These are phyloP conservation scores for Pulveroboletus sp. DNA, from an alignment of 768 basidiomycete genomes.

Conservation along the genomic window DNA sequence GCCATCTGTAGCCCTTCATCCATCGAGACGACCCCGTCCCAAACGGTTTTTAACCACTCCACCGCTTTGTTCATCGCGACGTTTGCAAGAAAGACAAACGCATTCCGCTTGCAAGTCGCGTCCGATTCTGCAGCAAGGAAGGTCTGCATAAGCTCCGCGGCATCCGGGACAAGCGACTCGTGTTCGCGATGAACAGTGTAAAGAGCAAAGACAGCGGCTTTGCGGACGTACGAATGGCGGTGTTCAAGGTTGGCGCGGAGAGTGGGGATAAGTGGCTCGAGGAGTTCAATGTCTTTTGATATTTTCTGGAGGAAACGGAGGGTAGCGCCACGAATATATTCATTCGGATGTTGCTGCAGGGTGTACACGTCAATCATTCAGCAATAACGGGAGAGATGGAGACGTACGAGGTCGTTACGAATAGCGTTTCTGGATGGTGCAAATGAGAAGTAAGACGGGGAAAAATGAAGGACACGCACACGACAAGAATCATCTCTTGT, in stretches of 20 bases:
- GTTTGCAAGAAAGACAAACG: slow-evolving; percentile 89
- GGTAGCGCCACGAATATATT: slow-evolving; percentile 98
- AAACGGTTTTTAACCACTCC: slow-evolving; percentile 83
- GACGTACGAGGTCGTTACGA: slow-evolving; percentile 89
- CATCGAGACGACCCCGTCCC: slow-evolving; percentile 76
- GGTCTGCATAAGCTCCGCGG: slow-evolving; percentile 91
- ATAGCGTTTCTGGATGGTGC: slow-evolving; percentile 76
- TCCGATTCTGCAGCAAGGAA: slow-evolving; percentile 96
- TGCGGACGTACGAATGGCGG: slow-evolving; percentile 95
- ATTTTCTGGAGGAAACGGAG: slow-evolving; percentile 97
- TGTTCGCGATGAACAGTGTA: slow-evolving; percentile 94
- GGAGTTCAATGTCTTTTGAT: slow-evolving; percentile 84
- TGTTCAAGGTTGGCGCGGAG: slow-evolving; percentile 95
- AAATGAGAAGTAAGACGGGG: slow-evolving; percentile 1
- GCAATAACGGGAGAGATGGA: not conserved
- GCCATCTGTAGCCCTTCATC: slow-evolving; percentile 96
- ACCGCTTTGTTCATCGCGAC: slow-evolving; percentile 89
- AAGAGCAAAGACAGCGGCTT: slow-evolving; percentile 96
- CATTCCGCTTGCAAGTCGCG: slow-evolving; percentile 95
- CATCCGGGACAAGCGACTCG: slow-evolving; percentile 94
- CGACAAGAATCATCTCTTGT: slow-evolving; percentile 99
- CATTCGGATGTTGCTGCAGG: slow-evolving; percentile 94
- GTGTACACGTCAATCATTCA: not conserved
- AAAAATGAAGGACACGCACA: slow-evolving; percentile 53
- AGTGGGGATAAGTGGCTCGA: slow-evolving; percentile 94